Evolutionary conservation across 2,329 filamentous ascomycete species (phyloP).

Genomic region (Venturia nashicola): DNA sequence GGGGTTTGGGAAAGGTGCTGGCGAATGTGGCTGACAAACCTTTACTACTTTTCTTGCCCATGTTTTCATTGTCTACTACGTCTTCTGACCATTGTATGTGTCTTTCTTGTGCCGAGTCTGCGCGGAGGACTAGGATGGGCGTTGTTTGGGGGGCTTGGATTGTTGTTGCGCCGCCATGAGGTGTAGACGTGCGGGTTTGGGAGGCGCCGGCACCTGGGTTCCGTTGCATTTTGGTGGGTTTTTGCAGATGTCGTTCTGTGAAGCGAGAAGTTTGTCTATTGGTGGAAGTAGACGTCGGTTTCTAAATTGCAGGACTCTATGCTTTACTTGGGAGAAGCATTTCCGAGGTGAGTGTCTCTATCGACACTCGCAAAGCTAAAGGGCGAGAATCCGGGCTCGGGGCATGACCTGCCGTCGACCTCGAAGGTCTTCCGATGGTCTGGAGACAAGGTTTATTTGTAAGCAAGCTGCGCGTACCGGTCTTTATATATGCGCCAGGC

Average conservation of each 20-base stretch:
- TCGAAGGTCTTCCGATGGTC: no score
- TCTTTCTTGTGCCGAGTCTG: slow-evolving; percentile 32
- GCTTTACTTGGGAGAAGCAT: not conserved
- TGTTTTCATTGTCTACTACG: slow-evolving; percentile 88
- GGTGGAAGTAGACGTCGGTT: not conserved
- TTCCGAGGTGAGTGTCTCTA: not conserved
- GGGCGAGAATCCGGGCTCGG: no score
- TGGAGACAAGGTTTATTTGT: no score
- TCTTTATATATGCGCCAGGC: no score
- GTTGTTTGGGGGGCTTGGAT: not conserved
- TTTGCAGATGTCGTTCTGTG: not conserved
- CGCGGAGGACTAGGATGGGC: slow-evolving; percentile 21
- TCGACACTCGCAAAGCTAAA: no score
- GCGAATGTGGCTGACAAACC: slow-evolving; percentile 37
- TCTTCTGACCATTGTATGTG: slow-evolving; percentile 86
- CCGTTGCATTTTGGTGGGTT: not conserved
- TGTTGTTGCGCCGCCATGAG: not conserved
- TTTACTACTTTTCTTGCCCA: slow-evolving; percentile 91
- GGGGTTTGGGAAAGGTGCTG: not conserved
- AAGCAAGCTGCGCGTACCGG: no score
- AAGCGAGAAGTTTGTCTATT: not conserved
- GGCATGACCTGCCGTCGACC: no score
- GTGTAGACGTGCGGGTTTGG: not conserved
- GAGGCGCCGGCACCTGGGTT: not conserved
- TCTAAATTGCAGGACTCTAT: not conserved